Percentiles rank a stretch among this genome's conserved stretches.
phyloP scores from a whole-genome alignment of 495 filamentous ascomycete genomes.

The Hypoxylon trugodes region DNA sequence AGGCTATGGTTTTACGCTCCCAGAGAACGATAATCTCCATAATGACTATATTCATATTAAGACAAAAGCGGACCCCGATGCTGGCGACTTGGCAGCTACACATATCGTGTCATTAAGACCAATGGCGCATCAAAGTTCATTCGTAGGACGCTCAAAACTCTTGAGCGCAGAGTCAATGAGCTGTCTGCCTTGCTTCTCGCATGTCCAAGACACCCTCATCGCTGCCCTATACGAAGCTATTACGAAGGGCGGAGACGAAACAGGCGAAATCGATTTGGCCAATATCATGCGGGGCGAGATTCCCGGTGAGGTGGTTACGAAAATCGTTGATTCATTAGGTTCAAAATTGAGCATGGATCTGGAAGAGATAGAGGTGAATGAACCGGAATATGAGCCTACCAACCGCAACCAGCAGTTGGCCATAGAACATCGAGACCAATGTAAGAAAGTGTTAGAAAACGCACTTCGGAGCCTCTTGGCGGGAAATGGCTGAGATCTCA shows the following conservation, averaged over 20 bases:
- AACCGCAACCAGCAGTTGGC: slow-evolving; percentile 54
- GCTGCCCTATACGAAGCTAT: slow-evolving; percentile 41
- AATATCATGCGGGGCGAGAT: slow-evolving; percentile 40
- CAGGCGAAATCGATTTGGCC: slow-evolving; percentile 20
- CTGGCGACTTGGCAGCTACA: slow-evolving; percentile 34
- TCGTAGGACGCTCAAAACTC: slow-evolving; percentile 45
- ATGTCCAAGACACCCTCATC: slow-evolving; percentile 55
- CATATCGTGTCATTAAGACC: slow-evolving; percentile 53
- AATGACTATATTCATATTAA: slow-evolving; percentile 61
- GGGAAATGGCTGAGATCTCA: slow-evolving; percentile 14
- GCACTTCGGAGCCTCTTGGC: slow-evolving; percentile 40
- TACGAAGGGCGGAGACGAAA: slow-evolving; percentile 19
- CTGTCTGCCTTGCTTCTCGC: slow-evolving; percentile 47
- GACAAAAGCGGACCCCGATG: slow-evolving; percentile 45
- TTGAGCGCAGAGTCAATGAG: slow-evolving; percentile 25
- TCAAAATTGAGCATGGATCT: slow-evolving; percentile 45
- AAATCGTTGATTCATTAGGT: slow-evolving; percentile 37
- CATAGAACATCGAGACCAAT: slow-evolving; percentile 51
- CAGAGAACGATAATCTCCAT: slow-evolving; percentile 48
- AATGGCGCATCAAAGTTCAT: slow-evolving; percentile 46
- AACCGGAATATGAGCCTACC: slow-evolving; percentile 41
- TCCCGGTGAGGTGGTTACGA: slow-evolving; percentile 17
- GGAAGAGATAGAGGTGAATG: slow-evolving; percentile 43
- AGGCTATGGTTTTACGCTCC: slow-evolving; percentile 61
- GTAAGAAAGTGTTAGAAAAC: slow-evolving; percentile 48